A percentile compares a stretch with the other conserved stretches of the same genome.
phyloP scores from a whole-genome alignment of 495 filamentous ascomycete genomes.

The Rostrohypoxylon terebratum region DNA sequence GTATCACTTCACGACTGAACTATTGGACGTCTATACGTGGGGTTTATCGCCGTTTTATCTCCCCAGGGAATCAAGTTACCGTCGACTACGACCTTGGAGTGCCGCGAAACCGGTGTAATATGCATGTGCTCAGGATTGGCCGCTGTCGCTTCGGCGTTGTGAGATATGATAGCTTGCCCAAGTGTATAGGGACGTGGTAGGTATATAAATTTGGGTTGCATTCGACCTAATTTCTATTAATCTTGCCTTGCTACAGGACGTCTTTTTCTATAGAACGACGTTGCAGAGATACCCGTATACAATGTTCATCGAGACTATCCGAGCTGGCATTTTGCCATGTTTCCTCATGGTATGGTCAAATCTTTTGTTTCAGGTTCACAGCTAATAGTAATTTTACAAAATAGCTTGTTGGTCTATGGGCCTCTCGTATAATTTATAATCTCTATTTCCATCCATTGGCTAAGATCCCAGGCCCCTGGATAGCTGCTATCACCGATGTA shows the following conservation, averaged over 20 bases:
- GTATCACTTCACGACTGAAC: not conserved
- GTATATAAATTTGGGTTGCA: not conserved
- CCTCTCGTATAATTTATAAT: constrained; percentile 51
- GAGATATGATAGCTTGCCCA: too few relatives aligned
- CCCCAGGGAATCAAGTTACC: not conserved
- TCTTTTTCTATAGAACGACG: not conserved
- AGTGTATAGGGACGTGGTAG: not conserved
- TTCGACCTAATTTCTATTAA: not conserved
- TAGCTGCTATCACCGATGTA: constrained; percentile 33
- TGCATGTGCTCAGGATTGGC: not conserved
- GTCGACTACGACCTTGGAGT: not conserved
- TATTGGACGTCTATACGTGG: not conserved
- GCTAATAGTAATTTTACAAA: not conserved
- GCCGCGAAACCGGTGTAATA: not conserved
- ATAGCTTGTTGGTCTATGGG: constrained; percentile 3
- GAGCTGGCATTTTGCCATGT: constrained; percentile 1
- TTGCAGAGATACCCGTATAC: not conserved
- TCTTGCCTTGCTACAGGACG: not conserved
- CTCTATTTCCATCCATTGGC: constrained; percentile 64
- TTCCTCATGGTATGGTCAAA: constrained; percentile 6
- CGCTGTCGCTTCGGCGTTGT: not conserved
- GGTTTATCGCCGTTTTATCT: not conserved
- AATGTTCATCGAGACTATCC: not conserved
- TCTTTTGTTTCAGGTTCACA: not conserved
- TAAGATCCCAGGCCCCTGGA: constrained; percentile 62